phyloP scores from a whole-genome alignment of 1,284 basidiomycete genomes.

The Microbotryum scabiosae region DNA sequence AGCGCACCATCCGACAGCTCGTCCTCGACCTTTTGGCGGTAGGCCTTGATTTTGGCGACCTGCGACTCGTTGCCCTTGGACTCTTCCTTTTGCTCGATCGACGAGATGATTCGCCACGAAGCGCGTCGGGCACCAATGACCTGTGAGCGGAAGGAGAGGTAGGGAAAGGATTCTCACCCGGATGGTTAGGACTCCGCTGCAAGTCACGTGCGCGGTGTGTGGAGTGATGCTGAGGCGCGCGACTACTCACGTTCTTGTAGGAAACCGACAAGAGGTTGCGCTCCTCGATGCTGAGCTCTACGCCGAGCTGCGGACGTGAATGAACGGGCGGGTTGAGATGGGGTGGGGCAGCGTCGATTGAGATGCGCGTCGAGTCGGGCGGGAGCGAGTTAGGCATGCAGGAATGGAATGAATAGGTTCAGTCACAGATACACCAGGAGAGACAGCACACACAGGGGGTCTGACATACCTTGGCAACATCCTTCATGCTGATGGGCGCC shows the following conservation, averaged over 20 bases:
- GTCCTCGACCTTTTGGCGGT: slow-evolving; percentile 96
- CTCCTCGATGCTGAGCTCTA: slow-evolving; percentile 95
- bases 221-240: not conserved
- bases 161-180: not conserved
- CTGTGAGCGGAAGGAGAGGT: not conserved
- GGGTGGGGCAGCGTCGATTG: not conserved
- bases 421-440: not conserved
- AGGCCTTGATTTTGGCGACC: slow-evolving; percentile 97
- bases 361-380: not conserved
- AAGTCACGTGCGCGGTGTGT: too few relatives aligned
- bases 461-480: slow-evolving; percentile 25
- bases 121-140: slow-evolving; percentile 93
- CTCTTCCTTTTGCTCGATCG: slow-evolving; percentile 99
- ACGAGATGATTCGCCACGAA: slow-evolving; percentile 97
- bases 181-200: slow-evolving; percentile 26
- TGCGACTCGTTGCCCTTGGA: slow-evolving; percentile 97
- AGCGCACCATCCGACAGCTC: slow-evolving; percentile 70
- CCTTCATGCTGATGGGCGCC: slow-evolving; percentile 24
- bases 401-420: not conserved
- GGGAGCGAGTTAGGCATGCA: not conserved
- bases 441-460: not conserved
- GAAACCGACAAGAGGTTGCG: slow-evolving; percentile 97
- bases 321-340: too few relatives aligned
- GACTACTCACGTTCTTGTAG: slow-evolving; percentile 85
- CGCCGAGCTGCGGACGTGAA: slow-evolving; percentile 27